A percentile compares a stretch with the other conserved stretches of the same genome.
Evolutionary conservation across 257 asterid species (phyloP).

Genomic region (Scutellaria galericulata): DNA sequence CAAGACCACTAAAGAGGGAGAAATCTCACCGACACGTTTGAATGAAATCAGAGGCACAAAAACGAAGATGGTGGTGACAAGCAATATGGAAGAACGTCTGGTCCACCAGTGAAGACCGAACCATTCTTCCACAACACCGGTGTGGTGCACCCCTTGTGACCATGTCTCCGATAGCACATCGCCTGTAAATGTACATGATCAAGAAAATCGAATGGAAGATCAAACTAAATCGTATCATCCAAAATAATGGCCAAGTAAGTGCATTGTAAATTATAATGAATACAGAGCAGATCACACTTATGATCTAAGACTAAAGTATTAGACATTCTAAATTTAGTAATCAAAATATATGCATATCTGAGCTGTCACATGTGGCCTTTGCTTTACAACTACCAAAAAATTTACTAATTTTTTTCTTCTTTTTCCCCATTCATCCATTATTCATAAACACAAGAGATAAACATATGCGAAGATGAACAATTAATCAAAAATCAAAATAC

Average conservation of each 20-base stretch:
- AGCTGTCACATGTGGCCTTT: conserved; percentile 38
- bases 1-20: not conserved
- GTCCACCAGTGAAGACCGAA: conserved; percentile 92
- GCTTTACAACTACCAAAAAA: conserved; percentile 32
- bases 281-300: conserved; percentile 14
- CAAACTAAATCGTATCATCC: not conserved
- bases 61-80: conserved; percentile 66
- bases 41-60: conserved; percentile 75
- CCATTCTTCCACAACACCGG: conserved; percentile 90
- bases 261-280: not conserved
- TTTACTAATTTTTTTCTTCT: not conserved
- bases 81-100: conserved; percentile 60
- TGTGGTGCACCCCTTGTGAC: conserved; percentile 82
- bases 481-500: not conserved
- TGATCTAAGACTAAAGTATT: conserved; percentile 18
- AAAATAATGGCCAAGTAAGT: not conserved
- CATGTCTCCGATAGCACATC: conserved; percentile 84
- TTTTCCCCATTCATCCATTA: not conserved
- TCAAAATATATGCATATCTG: conserved; percentile 28
- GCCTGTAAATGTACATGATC: conserved; percentile 44
- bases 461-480: not conserved
- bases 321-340: conserved; percentile 24
- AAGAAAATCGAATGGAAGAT: conserved; percentile 14
- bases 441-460: too few species aligned
- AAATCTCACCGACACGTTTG: conserved; percentile 78